Percentiles rank a stretch among this genome's conserved stretches.
These are phyloP conservation scores for Auriculariales sp. DNA, from an alignment of 768 basidiomycete species.

Conservation along the genomic window DNA sequence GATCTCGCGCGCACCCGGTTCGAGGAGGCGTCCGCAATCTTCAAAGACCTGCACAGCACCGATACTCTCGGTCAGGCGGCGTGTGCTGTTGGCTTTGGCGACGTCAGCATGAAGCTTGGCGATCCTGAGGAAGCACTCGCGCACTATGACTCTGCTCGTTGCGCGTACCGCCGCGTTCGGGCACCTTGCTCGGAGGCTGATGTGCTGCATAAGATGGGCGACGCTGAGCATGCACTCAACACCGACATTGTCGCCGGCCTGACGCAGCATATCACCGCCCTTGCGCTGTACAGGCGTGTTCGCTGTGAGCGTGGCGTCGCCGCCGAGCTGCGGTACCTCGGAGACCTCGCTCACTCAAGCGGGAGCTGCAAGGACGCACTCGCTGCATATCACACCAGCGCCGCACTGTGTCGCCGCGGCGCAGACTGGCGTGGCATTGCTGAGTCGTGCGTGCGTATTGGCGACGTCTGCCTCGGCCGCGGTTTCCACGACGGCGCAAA, in stretches of 20 bases:
- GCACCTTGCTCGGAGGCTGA: background rate
- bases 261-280: background rate
- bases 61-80: background rate
- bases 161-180: background rate
- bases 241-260: background rate
- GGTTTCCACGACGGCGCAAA: background rate
- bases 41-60: background rate
- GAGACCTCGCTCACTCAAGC: background rate
- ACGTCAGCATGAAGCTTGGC: background rate
- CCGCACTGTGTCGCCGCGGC: background rate
- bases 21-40: background rate
- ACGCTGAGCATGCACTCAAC: background rate
- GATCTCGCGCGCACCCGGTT: background rate
- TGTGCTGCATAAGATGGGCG: background rate
- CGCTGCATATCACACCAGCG: background rate
- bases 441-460: background rate
- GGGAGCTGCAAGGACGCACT: background rate
- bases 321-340: background rate
- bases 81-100: background rate
- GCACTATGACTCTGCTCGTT: background rate
- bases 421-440: background rate
- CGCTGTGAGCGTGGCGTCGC: background rate
- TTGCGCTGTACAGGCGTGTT: background rate
- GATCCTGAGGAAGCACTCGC: background rate
- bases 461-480: background rate